A percentile compares a stretch with the other conserved stretches of the same genome.
phyloP scores from a whole-genome alignment of 352 stramenopile genomes.

The Phytophthora brassicae region DNA sequence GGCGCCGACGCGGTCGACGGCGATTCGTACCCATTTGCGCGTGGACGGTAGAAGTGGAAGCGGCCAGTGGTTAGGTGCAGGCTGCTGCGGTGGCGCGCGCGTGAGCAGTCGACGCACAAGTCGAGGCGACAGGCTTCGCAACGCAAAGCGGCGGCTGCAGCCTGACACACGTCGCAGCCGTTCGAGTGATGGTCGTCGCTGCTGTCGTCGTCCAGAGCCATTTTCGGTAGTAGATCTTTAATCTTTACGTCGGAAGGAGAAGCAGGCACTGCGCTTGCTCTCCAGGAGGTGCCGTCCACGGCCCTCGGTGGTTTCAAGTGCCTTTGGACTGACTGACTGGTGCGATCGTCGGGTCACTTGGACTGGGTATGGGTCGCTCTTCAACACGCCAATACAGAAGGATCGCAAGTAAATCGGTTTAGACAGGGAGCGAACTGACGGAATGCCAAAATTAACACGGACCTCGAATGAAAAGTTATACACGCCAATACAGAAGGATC shows the following conservation, averaged over 20 bases:
- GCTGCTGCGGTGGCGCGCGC: constrained; percentile 41
- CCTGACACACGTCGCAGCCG: constrained; percentile 53
- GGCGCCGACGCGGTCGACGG: constrained; percentile 32
- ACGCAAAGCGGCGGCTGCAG: constrained; percentile 25
- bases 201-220: constrained; percentile 11
- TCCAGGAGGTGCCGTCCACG: background rate
- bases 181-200: constrained; percentile 16
- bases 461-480: no score
- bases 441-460: no score
- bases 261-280: constrained; percentile 19
- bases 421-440: no score
- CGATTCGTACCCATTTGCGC: no score
- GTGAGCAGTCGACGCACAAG: constrained; percentile 46
- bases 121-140: constrained; percentile 54
- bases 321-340: constrained; percentile 25
- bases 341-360: constrained; percentile 6
- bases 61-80: constrained; percentile 44
- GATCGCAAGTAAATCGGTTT: constrained; percentile 12
- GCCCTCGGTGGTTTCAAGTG: constrained; percentile 31
- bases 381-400: constrained; percentile 26
- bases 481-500: constrained; percentile 1
- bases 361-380: constrained; percentile 10
- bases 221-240: no score
- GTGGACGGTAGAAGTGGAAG: constrained; percentile 30
- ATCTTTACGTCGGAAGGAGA: constrained; percentile 26